phyloP scores from a whole-genome alignment of 2,329 filamentous ascomycete genomes.

The Dactylellina sp. region DNA sequence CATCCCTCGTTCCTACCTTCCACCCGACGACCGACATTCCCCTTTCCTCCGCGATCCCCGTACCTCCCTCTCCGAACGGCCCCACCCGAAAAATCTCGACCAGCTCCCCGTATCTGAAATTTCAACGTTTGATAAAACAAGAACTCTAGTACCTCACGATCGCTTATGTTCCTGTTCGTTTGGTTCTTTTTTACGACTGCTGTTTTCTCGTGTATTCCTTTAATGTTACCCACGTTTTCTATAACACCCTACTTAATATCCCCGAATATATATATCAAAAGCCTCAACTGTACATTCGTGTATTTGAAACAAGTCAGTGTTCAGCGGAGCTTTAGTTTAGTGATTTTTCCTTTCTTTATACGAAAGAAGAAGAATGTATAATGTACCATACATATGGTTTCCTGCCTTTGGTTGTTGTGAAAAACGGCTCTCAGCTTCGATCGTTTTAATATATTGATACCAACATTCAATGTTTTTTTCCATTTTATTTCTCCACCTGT shows the following conservation, averaged over 20 bases:
- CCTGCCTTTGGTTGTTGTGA: too few species aligned
- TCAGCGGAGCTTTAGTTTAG: neutral
- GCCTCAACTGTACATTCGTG: conserved; percentile 11
- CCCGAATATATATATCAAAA: neutral
- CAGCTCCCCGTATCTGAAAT: too few species aligned
- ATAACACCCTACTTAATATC: neutral
- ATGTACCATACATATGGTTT: neutral
- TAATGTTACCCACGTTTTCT: conserved; percentile 36
- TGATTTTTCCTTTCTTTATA: neutral
- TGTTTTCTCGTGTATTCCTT: neutral
- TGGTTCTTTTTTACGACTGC: conserved; percentile 9
- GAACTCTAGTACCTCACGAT: conserved; percentile 8
- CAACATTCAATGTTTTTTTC: conserved; percentile 7
- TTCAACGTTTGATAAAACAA: conserved; percentile 7
- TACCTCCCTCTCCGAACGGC: neutral
- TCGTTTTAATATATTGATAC: too few species aligned
- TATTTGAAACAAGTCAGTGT: neutral
- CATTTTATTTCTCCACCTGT: neutral
- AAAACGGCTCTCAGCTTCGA: too few species aligned
- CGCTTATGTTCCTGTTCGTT: conserved; percentile 9
- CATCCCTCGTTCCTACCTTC: too few species aligned
- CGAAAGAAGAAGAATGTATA: conserved; percentile 12
- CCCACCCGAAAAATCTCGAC: too few species aligned
- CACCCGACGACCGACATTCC: conserved; percentile 1
- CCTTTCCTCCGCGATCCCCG: neutral